Base-by-base conservation (phyloP, 345 rosid genomes). In the Murraya koenigii region DNA sequence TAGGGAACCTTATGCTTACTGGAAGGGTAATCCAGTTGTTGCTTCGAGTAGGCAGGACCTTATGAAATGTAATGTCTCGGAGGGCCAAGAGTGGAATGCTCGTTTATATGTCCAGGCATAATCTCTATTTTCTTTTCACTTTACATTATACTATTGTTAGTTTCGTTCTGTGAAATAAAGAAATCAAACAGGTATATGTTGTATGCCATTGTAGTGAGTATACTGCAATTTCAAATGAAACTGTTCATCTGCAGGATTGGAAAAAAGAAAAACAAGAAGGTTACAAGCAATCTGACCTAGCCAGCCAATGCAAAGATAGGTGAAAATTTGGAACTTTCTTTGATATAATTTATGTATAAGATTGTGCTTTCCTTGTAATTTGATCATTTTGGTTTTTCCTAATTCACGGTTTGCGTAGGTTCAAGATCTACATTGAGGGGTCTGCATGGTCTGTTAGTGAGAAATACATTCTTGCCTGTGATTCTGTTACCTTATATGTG, bases 21-120 rank as follows among this genome's bases (percentile, higher is more conserved):
- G 99, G 98, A 93, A 91, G 75, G 99, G 99, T 32, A 95, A 95
- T 79, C 97, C 98, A n/a, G 0, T 30, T 13, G 97, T 93, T 2
- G 90, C 92, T n/a, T 74, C 64, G 55, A 89, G 88, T 58, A 86
- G 99, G 77, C 82, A 82, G 80, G 93, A 91, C 76, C 95, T 95
- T 44, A 76, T 95, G 70, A 95, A 64, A 64, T 95, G 99, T 80
- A 89, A 95, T 77, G 88, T 88, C 80, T 82, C 98, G 0, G 82
- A 86, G 1, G 66, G 81, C 13, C 87, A 87, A 28, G 99, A 95
- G 78, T 95, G 99, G 99, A 90, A 90, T 77, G 99, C 97, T 82
- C 97, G 96, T 66, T 68, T 95, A 54, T 93, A 80, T 74, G 84
- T 75, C 30, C 98, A 93, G 97, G 97, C 90, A 56, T 47, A 49